Conservation (phyloP, 805 yeast genomes). For the Wickerhamomyces hampshirensis region DNA sequence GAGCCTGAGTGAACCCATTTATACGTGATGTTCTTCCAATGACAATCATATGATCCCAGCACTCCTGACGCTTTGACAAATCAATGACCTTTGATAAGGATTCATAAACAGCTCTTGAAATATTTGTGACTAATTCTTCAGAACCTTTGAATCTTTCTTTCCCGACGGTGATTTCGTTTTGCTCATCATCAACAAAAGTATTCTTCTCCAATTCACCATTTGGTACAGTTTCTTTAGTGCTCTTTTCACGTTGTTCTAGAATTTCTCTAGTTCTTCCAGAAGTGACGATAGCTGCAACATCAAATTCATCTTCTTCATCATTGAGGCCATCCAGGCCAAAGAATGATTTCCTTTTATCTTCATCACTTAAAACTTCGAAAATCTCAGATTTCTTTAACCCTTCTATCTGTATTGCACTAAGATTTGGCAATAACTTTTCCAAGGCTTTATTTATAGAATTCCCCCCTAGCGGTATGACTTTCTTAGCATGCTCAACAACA, state of each 20-base stretch:
- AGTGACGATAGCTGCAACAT: conserved; percentile 85
- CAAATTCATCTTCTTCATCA: conserved; percentile 70
- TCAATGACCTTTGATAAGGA: conserved; percentile 58
- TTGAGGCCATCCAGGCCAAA: conserved; percentile 50
- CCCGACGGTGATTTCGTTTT: conserved; percentile 65
- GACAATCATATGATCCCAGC: conserved; percentile 78
- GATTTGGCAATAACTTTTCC: conserved; percentile 49
- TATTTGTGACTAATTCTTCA: conserved; percentile 47
- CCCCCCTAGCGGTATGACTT: conserved; percentile 57
- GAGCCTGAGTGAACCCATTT: conserved; percentile 69
- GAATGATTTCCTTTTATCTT: conserved; percentile 56
- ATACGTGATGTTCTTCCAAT: conserved; percentile 76
- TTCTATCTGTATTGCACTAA: conserved; percentile 58
- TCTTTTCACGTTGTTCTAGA: conserved; percentile 56
- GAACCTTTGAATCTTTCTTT: conserved; percentile 86
- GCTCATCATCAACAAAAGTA: conserved; percentile 55
- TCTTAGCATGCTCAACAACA: conserved; percentile 49
- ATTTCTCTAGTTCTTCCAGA: conserved; percentile 71
- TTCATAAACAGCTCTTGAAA: conserved; percentile 51
- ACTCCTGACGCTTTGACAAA: conserved; percentile 66
- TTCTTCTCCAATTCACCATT: conserved; percentile 76
- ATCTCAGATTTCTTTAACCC: conserved; percentile 68
- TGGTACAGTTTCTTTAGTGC: conserved; percentile 33
- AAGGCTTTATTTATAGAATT: conserved; percentile 52
- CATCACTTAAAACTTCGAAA: conserved; percentile 73